Evolutionary conservation across 352 stramenopile species (phyloP), one percentile per base, ranked within the genome.

Genomic region (Phytophthora meadii): DNA sequence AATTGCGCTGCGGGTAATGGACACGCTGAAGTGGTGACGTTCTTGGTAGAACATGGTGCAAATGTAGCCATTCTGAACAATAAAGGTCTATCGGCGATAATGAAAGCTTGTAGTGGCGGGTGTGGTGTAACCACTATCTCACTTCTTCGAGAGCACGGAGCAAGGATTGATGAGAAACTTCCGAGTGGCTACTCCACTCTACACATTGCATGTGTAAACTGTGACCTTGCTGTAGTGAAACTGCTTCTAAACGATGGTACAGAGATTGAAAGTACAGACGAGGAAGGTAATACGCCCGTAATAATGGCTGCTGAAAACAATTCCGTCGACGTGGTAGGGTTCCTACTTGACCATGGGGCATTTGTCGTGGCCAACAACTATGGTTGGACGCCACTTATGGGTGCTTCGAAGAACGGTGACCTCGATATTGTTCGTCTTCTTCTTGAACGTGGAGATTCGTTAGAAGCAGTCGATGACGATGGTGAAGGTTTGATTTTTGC

Each of bases 131-230:
- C 17, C 22, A 37, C 25, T 19, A 36, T 59, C 8, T 59, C 36
- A 12, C 6, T 59, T 30, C 52, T 59, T 30, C 39, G 10, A 39
- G 52, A 28, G 6, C 40, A 49, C 25, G 52, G 24, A 19, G 52
- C 52, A 10, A 59, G 25, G 41, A 39, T 59, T 12, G 22, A 49
- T 5, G 44, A 47, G 34, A 27, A 56, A 25, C 34, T 63, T 14
- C 52, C 52, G 40, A 59, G 14, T 11, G 25, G 52, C 3, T 49
- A 41, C 39, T 59, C 52, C 14, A 49, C 52, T 42, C 24, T 59
- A 25, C 52, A 59, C n/a, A 28, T 49, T 6, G 52, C 51, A 4
- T 58, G 51, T 40, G 37, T 40, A 24, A 46, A 24, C 36, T 37
- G 49, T 11, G 24, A 46, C 8, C 6, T 56, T 34, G 24, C 19